Percentiles rank a stretch among this genome's conserved stretches.
Conservation (phyloP, 2,329 filamentous ascomycete species). For the Calycina herbarum region DNA sequence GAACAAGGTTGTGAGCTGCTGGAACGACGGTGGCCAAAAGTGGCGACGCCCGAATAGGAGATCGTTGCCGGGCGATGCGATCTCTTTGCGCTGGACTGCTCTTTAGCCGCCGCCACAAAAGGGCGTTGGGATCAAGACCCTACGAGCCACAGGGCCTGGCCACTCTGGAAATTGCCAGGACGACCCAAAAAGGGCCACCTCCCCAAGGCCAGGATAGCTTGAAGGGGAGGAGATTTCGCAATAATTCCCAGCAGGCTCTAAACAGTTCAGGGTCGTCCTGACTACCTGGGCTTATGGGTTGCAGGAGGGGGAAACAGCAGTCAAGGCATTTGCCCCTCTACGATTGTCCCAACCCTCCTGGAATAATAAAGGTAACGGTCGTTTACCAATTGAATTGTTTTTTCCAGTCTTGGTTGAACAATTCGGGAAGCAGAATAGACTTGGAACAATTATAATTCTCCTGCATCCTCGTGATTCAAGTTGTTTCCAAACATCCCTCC, state of each 20-base stretch:
- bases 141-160: background rate
- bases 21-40: background rate
- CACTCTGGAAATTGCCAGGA: background rate
- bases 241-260: background rate
- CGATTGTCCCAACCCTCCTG: background rate
- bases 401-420: too few species aligned
- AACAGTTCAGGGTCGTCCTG: background rate
- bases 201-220: background rate
- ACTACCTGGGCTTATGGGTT: too few species aligned
- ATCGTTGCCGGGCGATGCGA: background rate
- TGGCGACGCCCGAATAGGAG: slow-evolving; percentile 4
- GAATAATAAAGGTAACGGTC: too few species aligned
- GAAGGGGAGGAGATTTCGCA: background rate
- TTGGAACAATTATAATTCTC: too few species aligned
- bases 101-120: background rate
- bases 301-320: too few species aligned
- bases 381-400: too few species aligned
- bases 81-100: background rate
- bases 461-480: too few species aligned
- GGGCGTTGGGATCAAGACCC: background rate
- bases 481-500: background rate
- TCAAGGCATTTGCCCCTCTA: too few species aligned
- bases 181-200: background rate
- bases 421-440: too few species aligned
- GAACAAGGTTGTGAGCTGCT: slow-evolving; percentile 3